Percentiles rank a stretch among this genome's conserved stretches.
These are phyloP conservation scores for Datura wrightii DNA, from an alignment of 257 asterid genomes.

Conservation along the genomic window DNA sequence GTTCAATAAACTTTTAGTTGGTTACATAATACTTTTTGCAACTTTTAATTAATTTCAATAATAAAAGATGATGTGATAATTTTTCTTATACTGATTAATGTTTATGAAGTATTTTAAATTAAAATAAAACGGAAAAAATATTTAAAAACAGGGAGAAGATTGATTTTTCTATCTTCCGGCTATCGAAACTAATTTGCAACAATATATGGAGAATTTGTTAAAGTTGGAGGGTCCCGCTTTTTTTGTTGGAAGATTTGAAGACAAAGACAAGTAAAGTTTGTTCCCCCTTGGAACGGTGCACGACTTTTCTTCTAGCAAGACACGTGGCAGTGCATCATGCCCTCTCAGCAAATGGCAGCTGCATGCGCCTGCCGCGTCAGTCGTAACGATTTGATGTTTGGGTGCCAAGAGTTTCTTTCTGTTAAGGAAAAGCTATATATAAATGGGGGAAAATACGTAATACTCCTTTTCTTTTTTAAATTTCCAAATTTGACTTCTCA, in stretches of 20 bases:
- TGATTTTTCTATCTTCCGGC: not conserved
- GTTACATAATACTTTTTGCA: too few species aligned
- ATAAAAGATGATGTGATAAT: too few species aligned
- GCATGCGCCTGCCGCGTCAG: conserved; percentile 42
- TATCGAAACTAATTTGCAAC: not conserved
- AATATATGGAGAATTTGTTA: conserved; percentile 33
- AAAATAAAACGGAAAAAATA: not conserved
- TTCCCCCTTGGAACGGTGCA: conserved; percentile 40
- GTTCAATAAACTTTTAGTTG: too few species aligned
- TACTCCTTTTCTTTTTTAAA: not conserved
- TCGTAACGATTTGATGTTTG: not conserved
- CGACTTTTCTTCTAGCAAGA: conserved; percentile 18
- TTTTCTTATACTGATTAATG: too few species aligned
- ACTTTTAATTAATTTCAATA: too few species aligned
- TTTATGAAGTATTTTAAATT: too few species aligned
- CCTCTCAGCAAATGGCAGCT: conserved; percentile 31
- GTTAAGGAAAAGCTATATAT: not conserved
- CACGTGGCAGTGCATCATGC: conserved; percentile 49
- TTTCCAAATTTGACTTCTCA: not conserved
- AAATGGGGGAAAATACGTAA: not conserved
- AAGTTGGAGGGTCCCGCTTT: conserved; percentile 40
- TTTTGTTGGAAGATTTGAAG: conserved; percentile 56
- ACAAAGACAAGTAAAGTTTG: conserved; percentile 52
- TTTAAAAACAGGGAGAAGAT: not conserved
- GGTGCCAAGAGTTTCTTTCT: conserved; percentile 1